Base-by-base conservation (phyloP, 805 yeast genomes). In the Komagataella phaffii region DNA sequence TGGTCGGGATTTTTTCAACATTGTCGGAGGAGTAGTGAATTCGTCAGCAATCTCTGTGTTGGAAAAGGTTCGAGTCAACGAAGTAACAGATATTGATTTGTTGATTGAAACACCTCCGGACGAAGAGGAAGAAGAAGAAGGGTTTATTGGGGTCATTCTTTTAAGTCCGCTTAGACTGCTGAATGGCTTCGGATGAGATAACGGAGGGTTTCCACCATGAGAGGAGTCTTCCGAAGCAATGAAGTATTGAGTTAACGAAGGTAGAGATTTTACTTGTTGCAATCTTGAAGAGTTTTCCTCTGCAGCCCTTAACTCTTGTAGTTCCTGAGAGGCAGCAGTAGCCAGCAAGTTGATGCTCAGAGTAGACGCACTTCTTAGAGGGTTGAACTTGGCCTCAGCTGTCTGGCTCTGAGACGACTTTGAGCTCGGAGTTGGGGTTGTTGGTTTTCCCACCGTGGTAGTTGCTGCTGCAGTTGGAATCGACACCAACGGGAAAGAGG, bases 261-360 rank as follows among this genome's bases (percentile, higher is more conserved):
- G 82, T 40, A 77, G 64, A 6, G 80, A 75, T 59, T 73, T 76
- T n/a, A 75, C 73, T 56, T 71, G 70, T 49, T 63, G 68, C 19
- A 43, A 40, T n/a, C 21, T 24, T 10, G 24, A 44, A n/a, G 19
- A 14, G 24, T 49, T 47, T 3, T 44, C 47, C 24, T 49, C 45
- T 23, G 7, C 23, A 17, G 19, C 21, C 44, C 56, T 19, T 50
- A 49, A 46, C 60, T 56, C 53, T 58, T 61, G 69, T 52, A 77
- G 66, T 60, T 77, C 82, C 58, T 76, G 79, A 3, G 78, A 69
- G 3, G 82, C 81, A 5, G 81, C 80, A 10, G 74, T 65, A 5
- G 81, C 81, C 49, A 77, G 61, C 2, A 76, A 64, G 58, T 77
- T 79, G 49, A 77, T 77, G 57, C 74, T 75, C 62, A 70, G 52